Evolutionary conservation across 208 protist species (phyloP).

Genomic region (Endotrypanum monterogeii): DNA sequence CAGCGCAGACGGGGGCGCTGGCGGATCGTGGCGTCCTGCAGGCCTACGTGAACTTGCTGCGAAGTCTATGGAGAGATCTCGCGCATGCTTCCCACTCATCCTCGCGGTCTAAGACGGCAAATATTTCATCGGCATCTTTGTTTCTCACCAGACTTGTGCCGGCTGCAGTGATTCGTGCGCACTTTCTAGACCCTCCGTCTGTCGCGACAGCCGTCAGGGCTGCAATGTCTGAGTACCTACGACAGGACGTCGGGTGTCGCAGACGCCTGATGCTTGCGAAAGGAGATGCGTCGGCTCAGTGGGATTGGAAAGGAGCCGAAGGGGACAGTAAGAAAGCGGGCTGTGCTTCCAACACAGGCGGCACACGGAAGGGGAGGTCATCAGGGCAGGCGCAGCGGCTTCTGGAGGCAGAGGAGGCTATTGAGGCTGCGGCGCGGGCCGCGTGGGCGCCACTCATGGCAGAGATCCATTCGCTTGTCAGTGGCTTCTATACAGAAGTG

Average conservation of each 20-base stretch:
- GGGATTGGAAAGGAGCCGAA: not conserved
- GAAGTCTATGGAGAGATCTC: conserved; percentile 9
- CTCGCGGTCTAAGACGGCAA: not conserved
- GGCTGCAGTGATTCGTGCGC: not conserved
- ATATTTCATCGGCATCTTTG: not conserved
- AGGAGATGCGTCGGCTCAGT: not conserved
- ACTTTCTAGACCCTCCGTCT: conserved; percentile 4
- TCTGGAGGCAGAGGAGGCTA: not conserved
- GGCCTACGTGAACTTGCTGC: conserved; percentile 18
- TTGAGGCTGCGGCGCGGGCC: conserved; percentile 1
- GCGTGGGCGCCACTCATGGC: conserved; percentile 1
- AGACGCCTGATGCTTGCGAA: conserved; percentile 1
- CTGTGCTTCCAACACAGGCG: not conserved
- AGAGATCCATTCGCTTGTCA: not conserved
- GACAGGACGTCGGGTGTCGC: conserved; percentile 9
- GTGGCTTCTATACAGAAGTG: not conserved
- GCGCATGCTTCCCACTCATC: not conserved
- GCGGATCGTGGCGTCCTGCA: conserved; percentile 15
- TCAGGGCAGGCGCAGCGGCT: not conserved
- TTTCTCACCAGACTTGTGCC: not conserved
- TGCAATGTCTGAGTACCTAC: conserved; percentile 6
- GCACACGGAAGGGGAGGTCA: not conserved
- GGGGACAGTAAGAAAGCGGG: not conserved
- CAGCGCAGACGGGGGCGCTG: conserved; percentile 6
- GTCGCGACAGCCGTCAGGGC: conserved; percentile 4